phyloP scores from a whole-genome alignment of 495 filamentous ascomycete species.

The Poronia punctata region DNA sequence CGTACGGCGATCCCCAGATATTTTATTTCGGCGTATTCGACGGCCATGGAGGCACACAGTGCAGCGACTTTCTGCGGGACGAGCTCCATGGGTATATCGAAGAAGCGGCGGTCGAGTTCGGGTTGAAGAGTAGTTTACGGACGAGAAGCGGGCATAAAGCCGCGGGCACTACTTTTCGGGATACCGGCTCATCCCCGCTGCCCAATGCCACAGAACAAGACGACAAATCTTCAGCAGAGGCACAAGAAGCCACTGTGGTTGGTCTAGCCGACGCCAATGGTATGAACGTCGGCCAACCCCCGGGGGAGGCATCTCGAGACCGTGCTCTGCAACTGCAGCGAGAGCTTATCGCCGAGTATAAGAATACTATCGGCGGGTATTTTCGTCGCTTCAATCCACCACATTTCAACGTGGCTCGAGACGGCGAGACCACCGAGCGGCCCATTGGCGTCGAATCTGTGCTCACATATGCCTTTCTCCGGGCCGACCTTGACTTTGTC shows the following conservation, averaged over 20 bases:
- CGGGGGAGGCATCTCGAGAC: constrained; percentile 24
- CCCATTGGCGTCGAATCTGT: constrained; percentile 52
- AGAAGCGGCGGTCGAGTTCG: constrained; percentile 64
- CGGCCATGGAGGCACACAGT: constrained; percentile 88
- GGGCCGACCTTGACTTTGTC: constrained; percentile 88
- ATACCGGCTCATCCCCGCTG: too few species aligned
- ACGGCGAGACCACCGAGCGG: constrained; percentile 17
- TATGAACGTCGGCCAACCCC: too few species aligned
- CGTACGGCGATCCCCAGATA: constrained; percentile 83
- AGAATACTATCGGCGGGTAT: constrained; percentile 81
- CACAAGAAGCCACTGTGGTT: constrained; percentile 21
- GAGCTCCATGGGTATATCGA: constrained; percentile 85
- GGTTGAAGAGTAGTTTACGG: constrained; percentile 62
- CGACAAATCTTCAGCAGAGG: constrained; percentile 20
- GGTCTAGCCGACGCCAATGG: constrained; percentile 21
- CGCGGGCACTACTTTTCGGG: too few species aligned
- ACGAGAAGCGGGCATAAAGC: constrained; percentile 9
- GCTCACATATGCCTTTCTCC: constrained; percentile 84
- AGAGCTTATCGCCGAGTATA: constrained; percentile 69
- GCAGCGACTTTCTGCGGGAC: constrained; percentile 78
- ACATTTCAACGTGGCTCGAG: constrained; percentile 38
- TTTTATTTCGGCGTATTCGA: constrained; percentile 98
- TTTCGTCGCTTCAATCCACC: constrained; percentile 82
- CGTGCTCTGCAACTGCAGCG: constrained; percentile 56
- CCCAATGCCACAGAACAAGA: constrained; percentile 25